Evolutionary conservation across 2,329 filamentous ascomycete genomes (phyloP), one percentile per base, ranked within the genome.

Genomic region (Colletotrichum tabaci): DNA sequence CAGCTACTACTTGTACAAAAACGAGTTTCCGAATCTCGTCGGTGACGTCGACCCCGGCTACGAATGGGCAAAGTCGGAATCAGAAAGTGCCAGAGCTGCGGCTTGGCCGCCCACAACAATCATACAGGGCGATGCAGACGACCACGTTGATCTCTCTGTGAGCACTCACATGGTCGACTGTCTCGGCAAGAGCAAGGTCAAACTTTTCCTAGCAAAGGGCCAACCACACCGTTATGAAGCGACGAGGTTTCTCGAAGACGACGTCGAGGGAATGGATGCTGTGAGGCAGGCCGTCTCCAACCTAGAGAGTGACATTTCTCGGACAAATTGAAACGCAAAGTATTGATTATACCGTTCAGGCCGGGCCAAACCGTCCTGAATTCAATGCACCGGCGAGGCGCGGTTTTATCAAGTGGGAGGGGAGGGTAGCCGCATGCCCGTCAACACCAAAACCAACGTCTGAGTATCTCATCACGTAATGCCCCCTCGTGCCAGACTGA

Each of bases 41-140:
- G 78, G 76, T 1, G 69, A 74, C 8, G 67, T 80, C 9, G 80
- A 83, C 47, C 74, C 69, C 1, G 81, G 80, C 0, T 80, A 78
- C n/a, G 75, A 77, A 9, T 81, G 79, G 80, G 75, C 77, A 35
- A 61, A 50, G 23, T 55, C 73, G 2, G 60, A 63, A 15, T 55
- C 67, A 13, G 16, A 72, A 0, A 61, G 52, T 10, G 66, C 69
- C n/a, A 75, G 71, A 52, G 61, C 73, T 16, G 68, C 61, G 1
- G 58, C 61, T 3, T 83, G 80, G 81, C 81, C 81, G 21, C 66
- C 74, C 12, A 82, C 80, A 0, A 77, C 82, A 30, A 76, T 82
- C 40, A 77, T 82, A 16, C 80, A 81, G 10, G 80, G 80, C 0
- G 74, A 80, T 21, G 66, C 64, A 0, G 81, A 82, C 62, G 35